Evolutionary conservation across 345 rosid genomes (phyloP).

Genomic region (Excoecaria agallocha): DNA sequence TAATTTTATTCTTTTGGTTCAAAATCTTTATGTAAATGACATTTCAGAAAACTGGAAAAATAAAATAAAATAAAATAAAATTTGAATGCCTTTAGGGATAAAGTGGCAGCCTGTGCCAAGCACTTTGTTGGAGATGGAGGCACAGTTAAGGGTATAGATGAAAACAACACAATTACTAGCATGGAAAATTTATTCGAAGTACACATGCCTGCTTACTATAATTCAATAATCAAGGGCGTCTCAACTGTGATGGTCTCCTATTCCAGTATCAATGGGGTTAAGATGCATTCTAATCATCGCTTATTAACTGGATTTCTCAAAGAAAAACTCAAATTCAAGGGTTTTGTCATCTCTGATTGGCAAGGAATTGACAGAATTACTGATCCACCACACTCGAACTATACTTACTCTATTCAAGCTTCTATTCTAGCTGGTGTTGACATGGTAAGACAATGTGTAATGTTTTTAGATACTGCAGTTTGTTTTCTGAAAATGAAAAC

Average conservation of each 20-base stretch:
- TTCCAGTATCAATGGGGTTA: constrained; percentile 65
- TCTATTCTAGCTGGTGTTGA: constrained; percentile 26
- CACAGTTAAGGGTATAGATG: constrained; percentile 62
- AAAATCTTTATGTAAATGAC: too few relatives aligned
- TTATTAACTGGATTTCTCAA: constrained; percentile 60
- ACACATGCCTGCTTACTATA: constrained; percentile 66
- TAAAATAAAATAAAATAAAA: too few relatives aligned
- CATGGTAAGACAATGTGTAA: constrained; percentile 2
- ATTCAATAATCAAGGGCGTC: constrained; percentile 55
- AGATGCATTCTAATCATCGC: constrained; percentile 64
- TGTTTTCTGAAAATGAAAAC: too few relatives aligned
- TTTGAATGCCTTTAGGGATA: constrained; percentile 33
- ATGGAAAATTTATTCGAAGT: constrained; percentile 40
- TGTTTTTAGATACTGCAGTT: too few relatives aligned
- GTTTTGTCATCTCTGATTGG: constrained; percentile 31
- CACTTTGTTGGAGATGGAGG: constrained; percentile 91
- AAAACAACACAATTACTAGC: constrained; percentile 49
- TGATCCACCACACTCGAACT: constrained; percentile 16
- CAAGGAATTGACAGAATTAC: constrained; percentile 29
- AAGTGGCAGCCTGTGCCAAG: constrained; percentile 82
- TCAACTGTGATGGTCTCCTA: constrained; percentile 76
- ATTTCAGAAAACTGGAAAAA: too few relatives aligned
- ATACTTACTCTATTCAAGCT: constrained; percentile 16
- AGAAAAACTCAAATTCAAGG: constrained; percentile 49
- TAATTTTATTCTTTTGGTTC: too few relatives aligned